Conservation (phyloP, 2,329 filamentous ascomycete genomes). For the Verticillium zaregamsianum region DNA sequence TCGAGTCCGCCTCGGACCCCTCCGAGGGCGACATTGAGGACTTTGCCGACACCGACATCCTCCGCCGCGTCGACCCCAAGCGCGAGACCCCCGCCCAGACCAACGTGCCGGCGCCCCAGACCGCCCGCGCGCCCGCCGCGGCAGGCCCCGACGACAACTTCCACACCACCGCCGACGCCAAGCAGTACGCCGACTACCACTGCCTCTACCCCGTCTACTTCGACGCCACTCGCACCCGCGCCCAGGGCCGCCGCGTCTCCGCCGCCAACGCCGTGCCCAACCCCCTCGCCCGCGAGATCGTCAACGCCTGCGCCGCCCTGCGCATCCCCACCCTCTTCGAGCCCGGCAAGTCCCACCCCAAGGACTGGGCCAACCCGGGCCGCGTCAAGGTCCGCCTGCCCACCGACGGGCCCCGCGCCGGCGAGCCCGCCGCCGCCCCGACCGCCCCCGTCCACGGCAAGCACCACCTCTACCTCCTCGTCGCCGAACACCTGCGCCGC, state of each 20-base stretch:
- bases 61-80: constrained; percentile 37
- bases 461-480: constrained; percentile 80
- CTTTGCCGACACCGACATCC: constrained; percentile 54
- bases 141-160: constrained; percentile 23
- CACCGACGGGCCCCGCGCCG: constrained; percentile 42
- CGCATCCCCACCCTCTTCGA: constrained; percentile 76
- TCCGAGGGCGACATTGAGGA: constrained; percentile 79
- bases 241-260: constrained; percentile 77
- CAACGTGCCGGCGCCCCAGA: constrained; percentile 27
- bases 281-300: constrained; percentile 85
- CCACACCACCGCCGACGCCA: constrained; percentile 39
- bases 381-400: constrained; percentile 63
- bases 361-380: constrained; percentile 97
- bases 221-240: constrained; percentile 68
- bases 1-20: constrained; percentile 66
- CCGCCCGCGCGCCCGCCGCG: constrained; percentile 29
- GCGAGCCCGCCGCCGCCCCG: constrained; percentile 41
- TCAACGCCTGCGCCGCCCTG: constrained; percentile 74
- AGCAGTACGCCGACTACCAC: constrained; percentile 70
- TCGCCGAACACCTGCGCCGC: constrained; percentile 69
- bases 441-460: constrained; percentile 59
- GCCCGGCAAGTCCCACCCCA: constrained; percentile 86
- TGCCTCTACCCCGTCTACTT: constrained; percentile 97
- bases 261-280: constrained; percentile 70
- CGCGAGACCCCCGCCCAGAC: constrained; percentile 21